Evolutionary conservation across 768 basidiomycete species (phyloP).

Genomic region (Paxillus involutus): DNA sequence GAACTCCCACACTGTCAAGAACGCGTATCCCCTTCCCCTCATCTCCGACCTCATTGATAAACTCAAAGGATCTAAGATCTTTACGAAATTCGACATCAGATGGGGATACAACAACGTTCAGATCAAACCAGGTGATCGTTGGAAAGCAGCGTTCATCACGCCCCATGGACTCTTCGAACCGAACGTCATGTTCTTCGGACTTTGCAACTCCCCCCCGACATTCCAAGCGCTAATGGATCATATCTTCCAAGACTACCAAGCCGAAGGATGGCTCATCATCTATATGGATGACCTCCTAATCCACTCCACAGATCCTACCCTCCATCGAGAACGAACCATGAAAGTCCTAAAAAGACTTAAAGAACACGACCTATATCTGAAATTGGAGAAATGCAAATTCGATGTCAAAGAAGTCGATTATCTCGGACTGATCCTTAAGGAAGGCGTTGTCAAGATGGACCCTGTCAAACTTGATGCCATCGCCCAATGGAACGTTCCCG

Average conservation of each 20-base stretch:
- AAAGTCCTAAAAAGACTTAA: conserved; percentile 28
- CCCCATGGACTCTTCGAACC: neutral
- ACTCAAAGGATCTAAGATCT: neutral
- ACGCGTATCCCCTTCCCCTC: neutral
- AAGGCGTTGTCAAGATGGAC: conserved; percentile 28
- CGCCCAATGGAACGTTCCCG: conserved; percentile 26
- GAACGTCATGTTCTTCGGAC: conserved; percentile 19
- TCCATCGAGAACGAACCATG: conserved; percentile 9
- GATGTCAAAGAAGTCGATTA: neutral
- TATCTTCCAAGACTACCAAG: neutral
- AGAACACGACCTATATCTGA: conserved; percentile 33
- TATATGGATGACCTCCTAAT: conserved; percentile 31
- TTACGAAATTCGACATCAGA: neutral
- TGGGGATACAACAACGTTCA: conserved; percentile 2
- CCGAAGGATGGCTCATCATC: conserved; percentile 20
- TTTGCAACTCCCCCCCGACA: conserved; percentile 12
- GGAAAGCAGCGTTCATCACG: neutral
- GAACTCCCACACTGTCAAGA: neutral
- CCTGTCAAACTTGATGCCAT: conserved; percentile 35
- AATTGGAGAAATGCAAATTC: conserved; percentile 29
- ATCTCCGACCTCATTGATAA: neutral
- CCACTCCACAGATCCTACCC: conserved; percentile 6
- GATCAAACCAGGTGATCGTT: neutral
- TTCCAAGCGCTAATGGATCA: conserved; percentile 14
- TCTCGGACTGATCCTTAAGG: neutral